Base-by-base conservation (phyloP, 768 basidiomycete genomes). In the Xerocomellus intermedius region DNA sequence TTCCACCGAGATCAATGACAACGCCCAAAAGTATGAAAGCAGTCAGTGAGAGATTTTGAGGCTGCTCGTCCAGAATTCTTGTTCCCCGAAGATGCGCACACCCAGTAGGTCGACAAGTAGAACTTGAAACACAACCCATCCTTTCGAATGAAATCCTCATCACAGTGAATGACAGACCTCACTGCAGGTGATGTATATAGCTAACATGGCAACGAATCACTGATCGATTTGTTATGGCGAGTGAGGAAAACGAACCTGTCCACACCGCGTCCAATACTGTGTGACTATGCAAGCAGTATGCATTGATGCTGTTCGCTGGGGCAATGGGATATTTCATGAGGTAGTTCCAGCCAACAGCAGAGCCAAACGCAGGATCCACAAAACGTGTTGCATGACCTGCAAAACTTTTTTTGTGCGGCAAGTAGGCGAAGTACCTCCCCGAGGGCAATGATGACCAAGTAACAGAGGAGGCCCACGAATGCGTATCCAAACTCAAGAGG, bases 51-150 rank as follows among this genome's bases (percentile, higher is more conserved):
- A 76, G 65, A 90, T 78, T 69, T 91, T 89, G 67, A 91, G 77
- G 51, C 82, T 80, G 52, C 83, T 86, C 62, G 82, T 80, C 84
- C 85, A 87, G 69, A 87, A 87, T 64, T 87, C 85, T n/a, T 87
- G 71, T 64, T 89, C 86, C 48, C 86, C 85, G 54, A 87, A 88
- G 7, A 87, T 77, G 8, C 81, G 77, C n/a, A 87, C 81, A 41
- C 84, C 85, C 39, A 86, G 74, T 14, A 85, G 65, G 67, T 87
- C 87, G 58, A 85, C 35, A 3, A 39, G 28, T 9, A 48, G 13
- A 43, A 19, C 28, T 39, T 48, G 8, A 8, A 24, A 57, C 13
- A 30, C 35, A 36, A n/a, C 14, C 7, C 17, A 38, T 42, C 28
- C 8, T 24, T 41, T 26, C 19, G 14, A 24, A 19, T 48, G 44